A percentile compares a stretch with the other conserved stretches of the same genome.
phyloP scores from a whole-genome alignment of 768 basidiomycete species.

The Auricularia auricula-judae region DNA sequence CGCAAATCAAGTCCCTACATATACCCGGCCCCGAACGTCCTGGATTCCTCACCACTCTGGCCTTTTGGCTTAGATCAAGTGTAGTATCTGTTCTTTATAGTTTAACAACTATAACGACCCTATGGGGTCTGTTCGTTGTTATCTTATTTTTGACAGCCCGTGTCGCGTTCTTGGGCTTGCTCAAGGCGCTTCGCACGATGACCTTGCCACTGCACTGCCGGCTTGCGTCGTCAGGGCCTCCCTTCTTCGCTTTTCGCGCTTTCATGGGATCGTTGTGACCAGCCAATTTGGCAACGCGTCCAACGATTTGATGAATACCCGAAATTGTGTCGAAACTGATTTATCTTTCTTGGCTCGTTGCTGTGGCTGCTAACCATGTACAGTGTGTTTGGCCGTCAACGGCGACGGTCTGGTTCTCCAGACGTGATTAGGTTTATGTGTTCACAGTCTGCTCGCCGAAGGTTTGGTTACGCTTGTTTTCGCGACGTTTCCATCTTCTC shows the following conservation, averaged over 20 bases:
- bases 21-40: too few relatives aligned
- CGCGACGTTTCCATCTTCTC: background rate
- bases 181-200: background rate
- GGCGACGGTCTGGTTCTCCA: too few relatives aligned
- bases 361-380: too few relatives aligned
- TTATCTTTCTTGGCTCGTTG: too few relatives aligned
- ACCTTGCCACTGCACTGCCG: background rate
- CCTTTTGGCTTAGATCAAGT: conserved; percentile 97
- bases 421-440: too few relatives aligned
- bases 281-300: background rate
- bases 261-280: background rate
- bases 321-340: too few relatives aligned
- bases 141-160: background rate
- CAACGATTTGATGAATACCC: background rate
- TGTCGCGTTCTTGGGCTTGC: background rate
- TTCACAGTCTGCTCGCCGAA: too few relatives aligned
- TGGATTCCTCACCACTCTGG: conserved; percentile 62
- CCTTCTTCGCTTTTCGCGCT: background rate
- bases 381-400: too few relatives aligned
- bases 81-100: conserved; percentile 90
- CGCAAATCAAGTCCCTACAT: too few relatives aligned
- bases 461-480: too few relatives aligned
- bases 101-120: conserved; percentile 20
- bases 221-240: background rate
- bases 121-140: background rate